Conservation (phyloP, 768 basidiomycete genomes). For the Termitomyces sp. region DNA sequence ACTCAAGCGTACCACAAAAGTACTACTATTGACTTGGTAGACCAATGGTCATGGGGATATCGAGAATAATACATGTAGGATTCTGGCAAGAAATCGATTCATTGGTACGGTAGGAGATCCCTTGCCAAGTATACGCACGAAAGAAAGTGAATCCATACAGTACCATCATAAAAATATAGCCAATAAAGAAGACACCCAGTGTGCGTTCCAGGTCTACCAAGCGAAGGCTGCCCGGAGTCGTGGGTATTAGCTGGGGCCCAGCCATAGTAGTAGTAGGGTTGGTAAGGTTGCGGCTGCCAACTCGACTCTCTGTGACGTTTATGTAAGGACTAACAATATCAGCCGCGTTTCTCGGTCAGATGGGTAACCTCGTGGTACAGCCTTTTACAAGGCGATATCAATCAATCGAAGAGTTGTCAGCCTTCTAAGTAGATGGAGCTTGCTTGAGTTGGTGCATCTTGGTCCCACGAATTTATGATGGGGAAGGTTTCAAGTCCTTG, state of each 20-base stretch:
- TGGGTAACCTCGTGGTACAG: background rate
- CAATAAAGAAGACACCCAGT: constrained; percentile 15
- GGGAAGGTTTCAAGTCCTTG: background rate
- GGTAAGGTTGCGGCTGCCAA: too few relatives aligned
- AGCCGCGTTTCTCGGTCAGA: background rate
- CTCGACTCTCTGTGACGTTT: background rate
- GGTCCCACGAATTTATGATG: background rate
- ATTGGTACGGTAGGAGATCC: background rate
- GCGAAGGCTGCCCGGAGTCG: constrained; percentile 12
- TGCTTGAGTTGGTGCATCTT: background rate
- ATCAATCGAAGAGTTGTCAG: background rate
- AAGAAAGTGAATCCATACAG: constrained; percentile 18
- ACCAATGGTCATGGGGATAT: constrained; percentile 14
- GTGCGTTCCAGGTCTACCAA: constrained; percentile 13
- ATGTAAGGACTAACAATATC: background rate
- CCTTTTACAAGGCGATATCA: background rate
- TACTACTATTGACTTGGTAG: constrained; percentile 7
- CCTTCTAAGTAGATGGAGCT: background rate
- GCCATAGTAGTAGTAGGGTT: constrained; percentile 3
- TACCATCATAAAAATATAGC: constrained; percentile 17
- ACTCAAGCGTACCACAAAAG: constrained; percentile 1
- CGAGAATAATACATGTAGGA: constrained; percentile 17
- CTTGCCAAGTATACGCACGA: constrained; percentile 5
- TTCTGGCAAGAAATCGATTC: constrained; percentile 3
- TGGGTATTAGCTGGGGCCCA: constrained; percentile 6